Evolutionary conservation across 1,284 basidiomycete species (phyloP).

Genomic region (Jaminaea rosea): DNA sequence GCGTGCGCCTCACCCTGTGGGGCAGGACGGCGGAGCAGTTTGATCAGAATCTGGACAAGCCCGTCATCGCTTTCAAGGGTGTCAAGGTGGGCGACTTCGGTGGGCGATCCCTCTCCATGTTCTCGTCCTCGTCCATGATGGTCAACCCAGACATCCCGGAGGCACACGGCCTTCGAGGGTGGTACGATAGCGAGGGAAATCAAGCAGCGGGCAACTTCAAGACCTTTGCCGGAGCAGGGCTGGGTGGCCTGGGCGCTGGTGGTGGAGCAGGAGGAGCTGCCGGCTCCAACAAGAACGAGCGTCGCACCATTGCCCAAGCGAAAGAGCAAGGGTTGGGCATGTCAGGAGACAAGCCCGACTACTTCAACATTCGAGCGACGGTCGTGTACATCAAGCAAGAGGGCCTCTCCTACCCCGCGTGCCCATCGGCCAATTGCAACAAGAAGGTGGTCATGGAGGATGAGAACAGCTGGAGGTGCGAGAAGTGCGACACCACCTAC

Average conservation of each 20-base stretch:
- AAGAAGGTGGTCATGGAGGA: slow-evolving; percentile 77
- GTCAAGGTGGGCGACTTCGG: slow-evolving; percentile 91
- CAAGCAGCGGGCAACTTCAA: slow-evolving; percentile 22
- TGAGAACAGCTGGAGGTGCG: slow-evolving; percentile 70
- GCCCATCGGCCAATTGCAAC: slow-evolving; percentile 69
- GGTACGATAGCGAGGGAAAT: slow-evolving; percentile 55
- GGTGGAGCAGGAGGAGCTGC: slow-evolving; percentile 48
- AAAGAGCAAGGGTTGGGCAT: slow-evolving; percentile 70
- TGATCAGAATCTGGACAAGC: slow-evolving; percentile 37
- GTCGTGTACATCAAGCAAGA: slow-evolving; percentile 83
- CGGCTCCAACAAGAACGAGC: slow-evolving; percentile 20
- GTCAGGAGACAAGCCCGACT: slow-evolving; percentile 66
- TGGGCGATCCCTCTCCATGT: slow-evolving; percentile 65
- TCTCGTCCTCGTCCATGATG: slow-evolving; percentile 52
- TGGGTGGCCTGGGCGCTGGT: slow-evolving; percentile 17
- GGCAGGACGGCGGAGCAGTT: slow-evolving; percentile 88
- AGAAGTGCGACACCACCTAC: slow-evolving; percentile 77
- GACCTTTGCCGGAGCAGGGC: slow-evolving; percentile 50
- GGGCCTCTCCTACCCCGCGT: slow-evolving; percentile 81
- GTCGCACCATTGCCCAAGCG: slow-evolving; percentile 67
- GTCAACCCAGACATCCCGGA: slow-evolving; percentile 82
- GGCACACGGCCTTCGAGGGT: slow-evolving; percentile 76
- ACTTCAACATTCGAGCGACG: slow-evolving; percentile 71
- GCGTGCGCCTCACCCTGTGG: slow-evolving; percentile 85
- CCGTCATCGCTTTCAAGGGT: slow-evolving; percentile 70